Conservation (phyloP, 495 filamentous ascomycete genomes). For the Trypethelium eluteriae region DNA sequence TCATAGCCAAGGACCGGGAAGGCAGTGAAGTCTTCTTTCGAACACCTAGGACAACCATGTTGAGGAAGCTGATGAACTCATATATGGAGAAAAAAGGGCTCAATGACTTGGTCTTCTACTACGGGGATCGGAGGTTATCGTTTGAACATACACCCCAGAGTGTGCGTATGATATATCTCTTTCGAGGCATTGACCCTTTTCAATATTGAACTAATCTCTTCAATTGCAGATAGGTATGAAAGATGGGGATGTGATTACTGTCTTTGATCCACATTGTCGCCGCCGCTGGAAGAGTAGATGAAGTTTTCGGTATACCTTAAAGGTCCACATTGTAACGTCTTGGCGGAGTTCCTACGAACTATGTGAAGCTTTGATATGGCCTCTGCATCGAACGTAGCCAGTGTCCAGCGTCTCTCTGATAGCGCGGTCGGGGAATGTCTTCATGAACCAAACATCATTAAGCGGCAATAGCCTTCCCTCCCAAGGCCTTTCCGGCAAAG, state of each 20-base stretch:
- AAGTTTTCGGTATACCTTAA: neutral
- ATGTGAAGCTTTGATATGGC: too few relatives aligned
- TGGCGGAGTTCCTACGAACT: neutral
- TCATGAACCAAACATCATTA: neutral
- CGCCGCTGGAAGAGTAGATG: conserved; percentile 10
- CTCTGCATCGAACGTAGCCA: neutral
- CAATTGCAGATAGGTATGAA: neutral
- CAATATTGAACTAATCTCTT: neutral
- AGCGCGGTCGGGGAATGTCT: neutral
- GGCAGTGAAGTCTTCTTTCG: conserved; percentile 7
- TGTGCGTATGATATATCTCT: neutral
- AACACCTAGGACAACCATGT: neutral
- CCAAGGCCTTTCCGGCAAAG: too few relatives aligned
- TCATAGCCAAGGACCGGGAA: conserved; percentile 3
- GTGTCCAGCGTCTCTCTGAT: neutral
- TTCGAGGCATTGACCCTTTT: neutral
- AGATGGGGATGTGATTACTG: neutral
- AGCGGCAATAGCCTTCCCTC: too few relatives aligned
- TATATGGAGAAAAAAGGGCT: conserved; percentile 10
- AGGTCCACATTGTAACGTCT: neutral
- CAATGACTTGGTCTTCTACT: conserved; percentile 3
- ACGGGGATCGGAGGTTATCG: neutral
- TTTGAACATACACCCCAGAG: neutral
- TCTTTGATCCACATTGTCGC: conserved; percentile 1
- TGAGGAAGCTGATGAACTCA: conserved; percentile 4